These are phyloP conservation scores for Schrenkiella parvula DNA, from an alignment of 345 rosid species.

Conservation along the genomic window DNA sequence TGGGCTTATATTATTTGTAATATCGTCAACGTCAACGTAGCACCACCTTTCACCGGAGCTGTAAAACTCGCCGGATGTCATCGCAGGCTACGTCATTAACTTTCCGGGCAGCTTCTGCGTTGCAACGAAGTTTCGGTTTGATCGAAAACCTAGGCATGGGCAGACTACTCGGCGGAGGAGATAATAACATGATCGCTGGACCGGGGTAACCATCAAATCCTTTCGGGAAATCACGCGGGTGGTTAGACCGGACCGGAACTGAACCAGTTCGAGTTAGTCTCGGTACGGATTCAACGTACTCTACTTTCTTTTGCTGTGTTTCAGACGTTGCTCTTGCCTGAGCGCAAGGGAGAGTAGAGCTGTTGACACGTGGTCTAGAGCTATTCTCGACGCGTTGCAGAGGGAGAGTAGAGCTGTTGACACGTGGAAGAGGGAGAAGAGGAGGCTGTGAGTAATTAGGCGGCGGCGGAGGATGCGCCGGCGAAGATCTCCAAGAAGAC, in stretches of 20 bases:
- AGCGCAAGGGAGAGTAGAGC: conserved; percentile 7
- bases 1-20: conserved; percentile 24
- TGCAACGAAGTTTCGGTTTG: conserved; percentile 53
- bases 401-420: conserved; percentile 36
- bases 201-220: conserved; percentile 39
- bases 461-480: conserved; percentile 33
- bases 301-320: conserved; percentile 4
- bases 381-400: conserved; percentile 34
- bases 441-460: conserved; percentile 48
- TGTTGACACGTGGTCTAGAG: conserved; percentile 29
- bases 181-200: conserved; percentile 37
- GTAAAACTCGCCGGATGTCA: conserved; percentile 59
- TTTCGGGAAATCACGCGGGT: conserved; percentile 50
- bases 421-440: conserved; percentile 63
- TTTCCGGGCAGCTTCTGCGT: conserved; percentile 47
- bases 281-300: not conserved
- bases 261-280: conserved; percentile 29
- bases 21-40: not conserved
- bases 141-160: conserved; percentile 68
- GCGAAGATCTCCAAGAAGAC: conserved; percentile 17
- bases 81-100: conserved; percentile 52
- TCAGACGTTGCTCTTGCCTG: not conserved
- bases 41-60: conserved; percentile 47
- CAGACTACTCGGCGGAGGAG: conserved; percentile 75
- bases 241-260: conserved; percentile 20